Evolutionary conservation across 495 filamentous ascomycete species (phyloP).

Genomic region (Pseudevernia furfuracea): DNA sequence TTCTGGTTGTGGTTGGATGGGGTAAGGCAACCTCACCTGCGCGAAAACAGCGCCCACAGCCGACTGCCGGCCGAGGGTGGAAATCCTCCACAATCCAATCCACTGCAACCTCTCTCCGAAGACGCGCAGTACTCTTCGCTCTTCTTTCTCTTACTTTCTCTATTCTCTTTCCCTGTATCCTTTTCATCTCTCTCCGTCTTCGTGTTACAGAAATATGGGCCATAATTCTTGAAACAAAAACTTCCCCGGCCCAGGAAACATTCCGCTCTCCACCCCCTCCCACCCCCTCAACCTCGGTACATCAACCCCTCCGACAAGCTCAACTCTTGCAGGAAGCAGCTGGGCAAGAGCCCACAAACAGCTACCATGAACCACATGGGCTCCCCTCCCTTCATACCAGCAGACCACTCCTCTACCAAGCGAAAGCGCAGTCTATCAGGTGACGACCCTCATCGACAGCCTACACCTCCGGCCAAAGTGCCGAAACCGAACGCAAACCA

Average conservation of each 20-base stretch:
- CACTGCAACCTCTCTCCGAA: background rate
- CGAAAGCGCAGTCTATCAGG: slow-evolving; percentile 52
- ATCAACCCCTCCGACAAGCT: background rate
- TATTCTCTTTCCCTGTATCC: slow-evolving; percentile 2
- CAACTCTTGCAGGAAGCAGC: background rate
- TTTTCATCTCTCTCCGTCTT: background rate
- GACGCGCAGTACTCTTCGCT: slow-evolving; percentile 18
- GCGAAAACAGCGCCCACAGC: slow-evolving; percentile 3
- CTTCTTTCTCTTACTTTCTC: slow-evolving; percentile 19
- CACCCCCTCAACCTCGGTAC: slow-evolving; percentile 3
- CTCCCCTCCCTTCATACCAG: slow-evolving; percentile 16
- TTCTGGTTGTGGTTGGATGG: slow-evolving; percentile 1
- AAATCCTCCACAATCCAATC: slow-evolving; percentile 3
- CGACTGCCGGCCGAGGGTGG: slow-evolving; percentile 7
- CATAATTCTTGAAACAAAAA: slow-evolving; percentile 4
- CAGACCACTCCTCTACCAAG: slow-evolving; percentile 37
- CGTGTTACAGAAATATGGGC: background rate
- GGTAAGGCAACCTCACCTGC: slow-evolving; percentile 4
- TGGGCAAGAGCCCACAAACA: background rate
- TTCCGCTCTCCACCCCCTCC: slow-evolving; percentile 3
- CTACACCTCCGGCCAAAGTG: slow-evolving; percentile 42
- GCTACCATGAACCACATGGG: slow-evolving; percentile 17
- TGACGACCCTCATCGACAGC: slow-evolving; percentile 33
- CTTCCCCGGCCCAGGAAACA: background rate
- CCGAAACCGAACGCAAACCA: slow-evolving; percentile 50